phyloP scores from a whole-genome alignment of 2,329 filamentous ascomycete genomes.

The Pochonia chlamydosporia region DNA sequence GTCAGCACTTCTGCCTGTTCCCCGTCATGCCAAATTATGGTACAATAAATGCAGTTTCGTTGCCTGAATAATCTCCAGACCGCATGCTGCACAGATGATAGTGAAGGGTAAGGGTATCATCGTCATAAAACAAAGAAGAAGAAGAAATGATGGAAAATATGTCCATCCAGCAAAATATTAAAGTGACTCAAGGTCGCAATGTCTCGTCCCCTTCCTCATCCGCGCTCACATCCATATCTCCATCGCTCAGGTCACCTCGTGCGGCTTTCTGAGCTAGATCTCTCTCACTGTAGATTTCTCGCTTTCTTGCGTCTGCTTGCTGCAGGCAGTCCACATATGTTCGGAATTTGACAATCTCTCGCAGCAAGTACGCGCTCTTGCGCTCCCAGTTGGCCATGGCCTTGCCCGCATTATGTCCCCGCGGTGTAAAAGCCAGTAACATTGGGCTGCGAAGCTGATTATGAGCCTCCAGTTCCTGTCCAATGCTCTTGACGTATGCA shows the following conservation, averaged over 20 bases:
- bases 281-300: conserved; percentile 62
- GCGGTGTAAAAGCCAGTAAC: conserved; percentile 81
- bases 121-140: background rate
- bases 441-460: conserved; percentile 84
- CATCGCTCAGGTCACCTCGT: conserved; percentile 38
- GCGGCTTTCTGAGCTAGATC: conserved; percentile 45
- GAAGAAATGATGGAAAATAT: background rate
- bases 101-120: conserved; percentile 7
- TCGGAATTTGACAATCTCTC: conserved; percentile 93
- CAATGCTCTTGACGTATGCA: conserved; percentile 77
- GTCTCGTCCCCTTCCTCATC: conserved; percentile 30
- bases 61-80: background rate
- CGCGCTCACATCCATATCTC: conserved; percentile 27
- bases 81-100: background rate
- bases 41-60: background rate
- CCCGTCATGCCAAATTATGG: background rate
- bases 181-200: conserved; percentile 21
- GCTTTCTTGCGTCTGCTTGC: conserved; percentile 62
- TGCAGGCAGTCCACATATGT: conserved; percentile 87
- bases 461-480: conserved; percentile 78
- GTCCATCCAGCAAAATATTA: background rate
- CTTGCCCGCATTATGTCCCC: conserved; percentile 72
- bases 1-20: background rate
- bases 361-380: conserved; percentile 84
- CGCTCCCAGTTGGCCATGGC: conserved; percentile 97